Base-by-base conservation (phyloP, 345 rosid species). In the Capsella bursapastoris region DNA sequence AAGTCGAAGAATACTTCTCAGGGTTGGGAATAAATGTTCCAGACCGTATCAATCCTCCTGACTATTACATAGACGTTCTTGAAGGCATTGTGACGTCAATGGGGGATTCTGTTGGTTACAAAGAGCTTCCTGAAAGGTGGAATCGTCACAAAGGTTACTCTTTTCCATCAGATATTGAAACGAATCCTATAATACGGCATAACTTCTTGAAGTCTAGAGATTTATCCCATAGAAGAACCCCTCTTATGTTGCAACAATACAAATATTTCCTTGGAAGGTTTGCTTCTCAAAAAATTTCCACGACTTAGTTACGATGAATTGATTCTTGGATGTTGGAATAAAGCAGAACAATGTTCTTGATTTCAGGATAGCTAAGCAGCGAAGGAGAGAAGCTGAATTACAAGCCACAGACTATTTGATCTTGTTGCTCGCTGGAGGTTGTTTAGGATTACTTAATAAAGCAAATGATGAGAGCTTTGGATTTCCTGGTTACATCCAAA, bases 41-140 rank as follows among this genome's bases (percentile, higher is more conserved):
- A 8, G 96, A 86, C 34, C 93, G 88, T 13, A 86, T 95, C 49
- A 95, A 90, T 75, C 99, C 99, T 70, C 97, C 99, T n/a, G 97
- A 95, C 69, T 81, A 95, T 75, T 89, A 80, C 63, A 95, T 95
- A 41, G 97, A 95, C 78, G 61, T 95, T 61, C 75, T 95, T 72
- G 99, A 95, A 86, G 99, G 98, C 22, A 81, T 95, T 5, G 88
- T 84, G 57, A 64, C 28, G n/a, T 86, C 88, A 38, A 80, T 79
- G 66, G 60, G 79, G 25, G 80, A 78, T 78, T 78, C 90, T 43
- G 82, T 88, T 65, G 66, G 71, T 55, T 78, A 80, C 78, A 87
- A 78, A 66, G 94, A 92, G 44, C 96, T 95, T 65, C 99, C 99
- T 47, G 57, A 86, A 49, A 85, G 90, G 78, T 95, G 99, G 99